Conservation (phyloP, 495 filamentous ascomycete genomes). For the Staphylotrichum longicolle region DNA sequence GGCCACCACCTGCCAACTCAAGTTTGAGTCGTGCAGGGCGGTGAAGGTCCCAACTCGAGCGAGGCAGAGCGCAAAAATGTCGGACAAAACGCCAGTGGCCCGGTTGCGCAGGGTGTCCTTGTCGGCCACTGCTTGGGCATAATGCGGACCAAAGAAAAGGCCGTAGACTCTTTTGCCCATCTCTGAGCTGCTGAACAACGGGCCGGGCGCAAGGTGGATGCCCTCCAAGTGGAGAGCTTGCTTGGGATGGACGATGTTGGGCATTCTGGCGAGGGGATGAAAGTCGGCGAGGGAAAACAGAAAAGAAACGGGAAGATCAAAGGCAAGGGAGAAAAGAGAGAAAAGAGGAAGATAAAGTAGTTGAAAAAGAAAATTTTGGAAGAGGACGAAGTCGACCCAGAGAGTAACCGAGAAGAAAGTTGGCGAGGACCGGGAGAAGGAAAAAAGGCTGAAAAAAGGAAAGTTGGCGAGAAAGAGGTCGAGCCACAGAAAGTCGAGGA, state of each 20-base stretch:
- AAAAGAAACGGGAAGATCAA: too few species aligned
- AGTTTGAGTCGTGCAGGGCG: background rate
- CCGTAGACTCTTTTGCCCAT: background rate
- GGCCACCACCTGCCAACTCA: conserved; percentile 2
- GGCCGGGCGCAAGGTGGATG: background rate
- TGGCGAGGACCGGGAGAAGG: too few species aligned
- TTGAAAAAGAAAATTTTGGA: too few species aligned
- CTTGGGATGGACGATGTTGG: background rate
- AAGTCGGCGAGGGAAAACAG: too few species aligned
- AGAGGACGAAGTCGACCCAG: too few species aligned
- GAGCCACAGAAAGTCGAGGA: too few species aligned
- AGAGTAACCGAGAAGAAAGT: too few species aligned
- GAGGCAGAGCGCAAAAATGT: background rate
- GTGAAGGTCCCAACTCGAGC: background rate
- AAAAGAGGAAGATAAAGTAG: too few species aligned
- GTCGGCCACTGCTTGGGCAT: background rate
- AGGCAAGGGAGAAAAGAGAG: too few species aligned
- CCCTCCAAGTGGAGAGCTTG: background rate
- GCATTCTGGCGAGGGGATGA: background rate
- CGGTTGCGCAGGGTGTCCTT: background rate
- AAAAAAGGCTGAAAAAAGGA: too few species aligned
- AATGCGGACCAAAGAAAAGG: background rate
- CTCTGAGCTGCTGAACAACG: background rate
- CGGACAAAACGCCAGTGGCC: background rate
- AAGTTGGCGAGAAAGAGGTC: too few species aligned